phyloP scores from a whole-genome alignment of 1,284 basidiomycete species.

The Ustilago esculenta region DNA sequence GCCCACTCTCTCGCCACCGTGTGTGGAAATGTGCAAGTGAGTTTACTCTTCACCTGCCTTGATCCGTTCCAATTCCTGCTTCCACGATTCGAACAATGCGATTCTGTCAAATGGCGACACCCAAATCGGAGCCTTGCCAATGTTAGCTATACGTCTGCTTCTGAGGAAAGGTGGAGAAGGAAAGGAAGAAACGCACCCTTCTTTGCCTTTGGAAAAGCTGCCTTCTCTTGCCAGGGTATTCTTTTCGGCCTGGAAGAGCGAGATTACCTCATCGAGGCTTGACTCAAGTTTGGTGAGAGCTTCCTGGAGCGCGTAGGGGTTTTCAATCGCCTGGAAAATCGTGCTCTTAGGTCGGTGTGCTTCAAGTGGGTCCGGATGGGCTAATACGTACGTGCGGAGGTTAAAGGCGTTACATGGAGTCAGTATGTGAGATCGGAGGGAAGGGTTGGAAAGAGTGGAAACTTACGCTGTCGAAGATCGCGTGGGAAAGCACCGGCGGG shows the following conservation, averaged over 20 bases:
- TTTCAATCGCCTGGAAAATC: slow-evolving; percentile 56
- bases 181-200: slow-evolving; percentile 37
- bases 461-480: slow-evolving; percentile 35
- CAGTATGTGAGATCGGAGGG: not conserved
- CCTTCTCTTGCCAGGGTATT: slow-evolving; percentile 54
- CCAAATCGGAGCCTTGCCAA: no score
- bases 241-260: slow-evolving; percentile 55
- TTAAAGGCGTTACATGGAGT: no score
- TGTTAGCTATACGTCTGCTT: no score
- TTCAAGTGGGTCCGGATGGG: slow-evolving; percentile 36
- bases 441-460: not conserved
- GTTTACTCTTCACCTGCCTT: slow-evolving; percentile 40
- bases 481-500: slow-evolving; percentile 48
- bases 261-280: slow-evolving; percentile 54
- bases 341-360: slow-evolving; percentile 36
- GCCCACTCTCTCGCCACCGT: not conserved
- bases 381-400: no score
- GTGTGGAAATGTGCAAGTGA: not conserved
- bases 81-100: slow-evolving; percentile 54
- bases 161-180: no score
- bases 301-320: slow-evolving; percentile 57
- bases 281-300: slow-evolving; percentile 52
- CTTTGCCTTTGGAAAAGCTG: slow-evolving; percentile 53
- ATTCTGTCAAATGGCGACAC: no score
- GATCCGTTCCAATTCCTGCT: slow-evolving; percentile 53